A percentile compares a stretch with the other conserved stretches of the same genome.
These are phyloP conservation scores for Verbascum thapsus DNA, from an alignment of 257 asterid species.

Conservation along the genomic window DNA sequence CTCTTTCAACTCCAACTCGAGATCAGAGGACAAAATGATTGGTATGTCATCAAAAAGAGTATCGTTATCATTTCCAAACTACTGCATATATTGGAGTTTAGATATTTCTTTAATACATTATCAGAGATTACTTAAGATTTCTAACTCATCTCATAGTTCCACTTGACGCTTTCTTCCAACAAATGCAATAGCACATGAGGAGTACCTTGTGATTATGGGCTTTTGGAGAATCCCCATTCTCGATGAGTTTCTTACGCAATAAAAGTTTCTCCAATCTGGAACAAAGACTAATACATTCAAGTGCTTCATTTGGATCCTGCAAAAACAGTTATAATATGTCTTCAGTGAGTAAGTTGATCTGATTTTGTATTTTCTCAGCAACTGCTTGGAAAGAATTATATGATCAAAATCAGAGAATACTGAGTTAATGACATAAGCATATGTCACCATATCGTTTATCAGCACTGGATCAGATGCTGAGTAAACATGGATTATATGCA, in stretches of 20 bases:
- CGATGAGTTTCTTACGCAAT: conserved; percentile 52
- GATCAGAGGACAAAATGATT: conserved; percentile 16
- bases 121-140: neutral
- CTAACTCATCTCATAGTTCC: neutral
- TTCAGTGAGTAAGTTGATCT: conserved; percentile 22
- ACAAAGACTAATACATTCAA: conserved; percentile 57
- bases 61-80: conserved; percentile 4
- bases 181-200: conserved; percentile 20
- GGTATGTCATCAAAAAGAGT: neutral
- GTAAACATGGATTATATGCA: conserved; percentile 9
- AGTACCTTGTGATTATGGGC: conserved; percentile 60
- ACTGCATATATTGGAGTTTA: neutral
- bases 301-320: conserved; percentile 69
- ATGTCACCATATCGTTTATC: neutral
- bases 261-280: conserved; percentile 73
- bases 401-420: conserved; percentile 4
- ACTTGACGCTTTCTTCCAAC: conserved; percentile 10
- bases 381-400: conserved; percentile 21
- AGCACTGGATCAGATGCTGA: neutral
- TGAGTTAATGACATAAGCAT: neutral
- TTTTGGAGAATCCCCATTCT: conserved; percentile 42
- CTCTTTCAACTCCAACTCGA: conserved; percentile 7
- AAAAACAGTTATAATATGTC: conserved; percentile 24
- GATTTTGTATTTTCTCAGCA: conserved; percentile 18
- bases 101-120: neutral